A percentile compares a stretch with the other conserved stretches of the same genome.
phyloP scores from a whole-genome alignment of 2,329 filamentous ascomycete species.

The Nothomitra cinnamomea region DNA sequence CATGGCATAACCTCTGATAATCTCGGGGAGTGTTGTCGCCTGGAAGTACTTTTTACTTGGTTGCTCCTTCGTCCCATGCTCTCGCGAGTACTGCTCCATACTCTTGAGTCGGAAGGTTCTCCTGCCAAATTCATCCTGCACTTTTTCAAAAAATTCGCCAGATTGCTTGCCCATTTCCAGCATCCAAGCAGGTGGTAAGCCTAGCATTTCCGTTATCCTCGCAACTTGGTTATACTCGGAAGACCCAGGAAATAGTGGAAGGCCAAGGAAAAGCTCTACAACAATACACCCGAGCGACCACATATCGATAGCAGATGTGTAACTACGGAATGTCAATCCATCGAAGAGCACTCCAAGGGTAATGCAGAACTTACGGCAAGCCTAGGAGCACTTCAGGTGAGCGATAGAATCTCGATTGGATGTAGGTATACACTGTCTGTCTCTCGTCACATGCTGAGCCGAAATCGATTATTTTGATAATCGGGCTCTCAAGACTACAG shows the following conservation, averaged over 20 bases:
- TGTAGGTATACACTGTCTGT: slow-evolving; percentile 98
- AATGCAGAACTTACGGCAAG: slow-evolving; percentile 40
- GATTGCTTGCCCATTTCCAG: slow-evolving; percentile 97
- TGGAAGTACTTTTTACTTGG: slow-evolving; percentile 99
- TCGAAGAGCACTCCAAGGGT: not conserved
- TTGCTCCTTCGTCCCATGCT: slow-evolving; percentile 93
- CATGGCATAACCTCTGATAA: slow-evolving; percentile 97
- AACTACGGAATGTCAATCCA: slow-evolving; percentile 28
- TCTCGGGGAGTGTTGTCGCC: slow-evolving; percentile 82
- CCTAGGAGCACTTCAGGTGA: slow-evolving; percentile 94
- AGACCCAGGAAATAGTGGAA: slow-evolving; percentile 88
- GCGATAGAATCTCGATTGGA: slow-evolving; percentile 94
- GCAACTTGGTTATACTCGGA: slow-evolving; percentile 99
- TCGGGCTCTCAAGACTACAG: slow-evolving; percentile 71
- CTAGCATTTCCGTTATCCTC: slow-evolving; percentile 94
- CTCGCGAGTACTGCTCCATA: slow-evolving; percentile 93
- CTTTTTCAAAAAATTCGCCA: slow-evolving; percentile 92
- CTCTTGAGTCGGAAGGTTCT: slow-evolving; percentile 84
- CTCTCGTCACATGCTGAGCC: slow-evolving; percentile 95
- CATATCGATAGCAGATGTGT: slow-evolving; percentile 98
- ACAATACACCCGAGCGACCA: slow-evolving; percentile 98
- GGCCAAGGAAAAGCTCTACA: slow-evolving; percentile 85
- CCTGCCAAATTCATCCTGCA: slow-evolving; percentile 77
- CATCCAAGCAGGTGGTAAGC: slow-evolving; percentile 96
- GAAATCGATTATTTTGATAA: slow-evolving; percentile 99